Evolutionary conservation across 441 rosid genomes (phyloP).

Genomic region (Eruca vesicaria): DNA sequence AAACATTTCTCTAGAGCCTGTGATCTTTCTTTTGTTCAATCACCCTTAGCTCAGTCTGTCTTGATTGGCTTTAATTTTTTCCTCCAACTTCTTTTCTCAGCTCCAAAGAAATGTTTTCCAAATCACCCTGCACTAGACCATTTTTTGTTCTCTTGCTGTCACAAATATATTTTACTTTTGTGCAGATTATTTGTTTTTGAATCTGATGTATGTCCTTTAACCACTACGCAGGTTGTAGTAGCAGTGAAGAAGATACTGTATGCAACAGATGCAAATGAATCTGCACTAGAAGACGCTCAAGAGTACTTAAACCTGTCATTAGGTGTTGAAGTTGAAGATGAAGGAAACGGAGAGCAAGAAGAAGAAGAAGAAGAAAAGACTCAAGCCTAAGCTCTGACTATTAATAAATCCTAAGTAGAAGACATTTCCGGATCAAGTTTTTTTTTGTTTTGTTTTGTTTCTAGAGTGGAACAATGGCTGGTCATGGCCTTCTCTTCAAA

Average conservation of each 20-base stretch:
- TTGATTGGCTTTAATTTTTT: neutral
- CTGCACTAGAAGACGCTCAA: conserved; percentile 82
- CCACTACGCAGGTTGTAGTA: conserved; percentile 54
- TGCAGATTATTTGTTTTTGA: conserved; percentile 1
- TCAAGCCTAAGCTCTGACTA: conserved; percentile 18
- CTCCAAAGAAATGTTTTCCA: neutral
- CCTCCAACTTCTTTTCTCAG: neutral
- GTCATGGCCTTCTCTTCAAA: conserved; percentile 24
- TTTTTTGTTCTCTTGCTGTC: neutral
- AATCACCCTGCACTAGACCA: neutral
- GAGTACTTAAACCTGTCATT: conserved; percentile 50
- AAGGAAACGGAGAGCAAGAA: conserved; percentile 16
- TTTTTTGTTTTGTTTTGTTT: neutral
- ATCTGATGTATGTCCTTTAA: conserved; percentile 12
- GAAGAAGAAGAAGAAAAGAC: conserved; percentile 8
- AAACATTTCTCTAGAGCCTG: conserved; percentile 1
- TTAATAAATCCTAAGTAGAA: conserved; percentile 23
- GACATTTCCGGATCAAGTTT: neutral
- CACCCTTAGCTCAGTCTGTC: neutral
- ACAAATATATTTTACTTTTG: neutral
- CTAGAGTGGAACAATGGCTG: conserved; percentile 4
- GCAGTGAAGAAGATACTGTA: conserved; percentile 89
- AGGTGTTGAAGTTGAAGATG: conserved; percentile 37
- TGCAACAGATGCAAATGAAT: conserved; percentile 78
- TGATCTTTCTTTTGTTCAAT: neutral